Conservation (phyloP, 2,329 filamentous ascomycete species). For the Aspergillus fijiensis region DNA sequence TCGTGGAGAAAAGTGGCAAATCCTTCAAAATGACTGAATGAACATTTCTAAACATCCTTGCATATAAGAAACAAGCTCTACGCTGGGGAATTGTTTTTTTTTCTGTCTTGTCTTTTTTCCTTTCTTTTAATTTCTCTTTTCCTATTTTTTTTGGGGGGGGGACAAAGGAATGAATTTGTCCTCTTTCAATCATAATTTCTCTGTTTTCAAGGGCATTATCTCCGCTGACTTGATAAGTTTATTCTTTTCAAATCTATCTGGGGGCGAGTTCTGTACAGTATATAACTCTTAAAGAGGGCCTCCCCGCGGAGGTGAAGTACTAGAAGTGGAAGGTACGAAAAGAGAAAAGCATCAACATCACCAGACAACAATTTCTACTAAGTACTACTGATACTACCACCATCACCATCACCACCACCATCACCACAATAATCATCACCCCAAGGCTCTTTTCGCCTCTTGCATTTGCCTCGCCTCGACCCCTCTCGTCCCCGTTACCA, state of each 20-base stretch:
- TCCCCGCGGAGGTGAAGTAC: not conserved
- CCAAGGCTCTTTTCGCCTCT: not conserved
- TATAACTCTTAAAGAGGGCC: not conserved
- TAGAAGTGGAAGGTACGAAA: not conserved
- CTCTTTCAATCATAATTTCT: not conserved
- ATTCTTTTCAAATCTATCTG: not conserved
- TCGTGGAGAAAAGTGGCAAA: conserved; percentile 15
- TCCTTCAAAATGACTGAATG: conserved; percentile 9
- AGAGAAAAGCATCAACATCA: not conserved
- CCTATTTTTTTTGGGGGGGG: not conserved
- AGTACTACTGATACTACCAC: not conserved
- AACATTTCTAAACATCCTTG: conserved; percentile 15
- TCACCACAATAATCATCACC: not conserved
- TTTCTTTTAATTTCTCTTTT: not conserved
- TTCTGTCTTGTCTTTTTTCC: not conserved
- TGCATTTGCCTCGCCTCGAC: not conserved
- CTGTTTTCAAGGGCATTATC: not conserved
- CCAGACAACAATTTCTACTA: not conserved
- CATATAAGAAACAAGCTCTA: conserved; percentile 10
- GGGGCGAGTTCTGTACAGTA: not conserved
- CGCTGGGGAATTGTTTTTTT: not conserved
- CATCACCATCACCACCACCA: not conserved
- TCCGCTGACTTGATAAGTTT: not conserved
- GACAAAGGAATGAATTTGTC: not conserved
- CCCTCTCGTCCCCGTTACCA: not conserved